Base-by-base conservation (phyloP, 805 yeast species). In the Pichia occidentalis region DNA sequence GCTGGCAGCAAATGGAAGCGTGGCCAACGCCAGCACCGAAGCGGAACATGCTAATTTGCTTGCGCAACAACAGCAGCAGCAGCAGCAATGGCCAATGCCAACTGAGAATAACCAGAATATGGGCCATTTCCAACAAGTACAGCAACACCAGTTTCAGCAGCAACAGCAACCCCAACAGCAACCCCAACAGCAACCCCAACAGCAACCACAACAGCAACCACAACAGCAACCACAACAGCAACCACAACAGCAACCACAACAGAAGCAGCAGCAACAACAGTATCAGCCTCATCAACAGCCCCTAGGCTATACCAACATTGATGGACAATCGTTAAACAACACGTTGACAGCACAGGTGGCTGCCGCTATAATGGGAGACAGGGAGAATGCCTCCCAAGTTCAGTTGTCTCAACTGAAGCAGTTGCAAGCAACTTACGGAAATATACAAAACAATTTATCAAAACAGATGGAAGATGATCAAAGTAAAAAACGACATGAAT, bases 371-470 rank as follows among this genome's bases (percentile, higher is more conserved):
- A n/a, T 4, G 39, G 33, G 33, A 11, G 19, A 21, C 29, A 22
- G 34, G n/a, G 32, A 24, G 12, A 36, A 29, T 24, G 39, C 27
- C 16, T 28, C 34, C 22, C 38, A 33, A 10, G 36, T 19, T n/a
- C 46, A 46, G 29, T 20, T 46, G 24, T 37, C 37, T 7, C 42
- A 39, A 11, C 29, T 56, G 13, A 51, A 53, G 30, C 60, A 56
- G 34, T 38, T 56, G 16, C 60, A 55, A 36, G 53, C 53, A 16
- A 54, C 61, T 2, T 56, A 56, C 38, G 60, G 61, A 7, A 50
- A 44, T 19, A 34, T 55, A 9, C 59, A 56, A 29, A 50, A 34
- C 23, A 52, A 51, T 32, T 42, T 53, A 5, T 38, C 47, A 18
- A 40, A 44, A 23, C 56, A 52, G 29, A 31, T 46, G 14, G 48